These are phyloP conservation scores for Chlorokybus atmophyticus DNA, from an alignment of 139 green algal species.

Conservation along the genomic window DNA sequence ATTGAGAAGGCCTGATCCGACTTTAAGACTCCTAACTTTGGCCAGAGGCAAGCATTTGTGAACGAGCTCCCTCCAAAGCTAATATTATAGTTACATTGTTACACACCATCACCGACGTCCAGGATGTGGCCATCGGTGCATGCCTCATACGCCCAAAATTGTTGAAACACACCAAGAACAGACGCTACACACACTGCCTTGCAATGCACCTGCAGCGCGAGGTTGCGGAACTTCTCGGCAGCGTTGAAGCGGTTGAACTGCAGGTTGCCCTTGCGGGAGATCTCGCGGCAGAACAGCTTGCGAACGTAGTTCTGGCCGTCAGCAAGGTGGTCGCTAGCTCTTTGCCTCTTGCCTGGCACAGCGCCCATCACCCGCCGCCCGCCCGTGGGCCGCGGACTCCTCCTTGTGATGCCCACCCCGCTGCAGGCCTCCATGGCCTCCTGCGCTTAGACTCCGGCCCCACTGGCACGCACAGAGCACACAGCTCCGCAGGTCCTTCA, in stretches of 20 bases:
- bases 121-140: not conserved
- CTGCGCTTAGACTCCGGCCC: too few relatives aligned
- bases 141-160: not conserved
- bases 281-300: slow-evolving; percentile 22
- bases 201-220: slow-evolving; percentile 11
- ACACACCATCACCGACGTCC: not conserved
- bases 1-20: not conserved
- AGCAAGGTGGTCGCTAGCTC: too few relatives aligned
- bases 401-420: too few relatives aligned
- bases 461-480: too few relatives aligned
- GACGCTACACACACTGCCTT: not conserved
- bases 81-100: not conserved
- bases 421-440: too few relatives aligned
- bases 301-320: too few relatives aligned
- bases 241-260: slow-evolving; percentile 13
- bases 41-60: not conserved
- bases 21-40: not conserved
- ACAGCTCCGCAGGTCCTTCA: too few relatives aligned
- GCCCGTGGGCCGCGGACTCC: too few relatives aligned
- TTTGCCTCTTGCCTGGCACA: too few relatives aligned
- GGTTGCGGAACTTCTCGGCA: slow-evolving; percentile 24
- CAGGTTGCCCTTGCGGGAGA: slow-evolving; percentile 11
- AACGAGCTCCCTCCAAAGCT: not conserved
- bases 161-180: too few relatives aligned
- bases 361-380: too few relatives aligned